These are phyloP conservation scores for Hypoxylon lienhwacheense DNA, from an alignment of 495 filamentous ascomycete species.

Conservation along the genomic window DNA sequence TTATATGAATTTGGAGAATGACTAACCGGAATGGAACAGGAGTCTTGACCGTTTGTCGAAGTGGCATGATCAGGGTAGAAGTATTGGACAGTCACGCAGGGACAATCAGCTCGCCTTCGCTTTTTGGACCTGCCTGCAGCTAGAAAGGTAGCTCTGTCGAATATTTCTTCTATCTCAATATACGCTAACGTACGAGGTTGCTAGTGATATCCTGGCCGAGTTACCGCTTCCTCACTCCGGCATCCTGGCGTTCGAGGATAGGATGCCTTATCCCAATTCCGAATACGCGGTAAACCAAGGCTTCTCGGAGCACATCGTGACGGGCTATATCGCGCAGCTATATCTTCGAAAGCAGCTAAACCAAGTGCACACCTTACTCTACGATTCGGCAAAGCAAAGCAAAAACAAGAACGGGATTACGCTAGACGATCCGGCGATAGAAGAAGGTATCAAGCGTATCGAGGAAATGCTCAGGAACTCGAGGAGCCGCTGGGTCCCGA, in stretches of 20 bases:
- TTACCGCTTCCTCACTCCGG: conserved; percentile 78
- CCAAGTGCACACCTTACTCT: conserved; percentile 76
- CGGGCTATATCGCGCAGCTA: conserved; percentile 84
- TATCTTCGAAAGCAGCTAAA: conserved; percentile 85
- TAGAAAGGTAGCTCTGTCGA: conserved; percentile 70
- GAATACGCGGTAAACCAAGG: conserved; percentile 45
- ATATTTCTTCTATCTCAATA: not conserved
- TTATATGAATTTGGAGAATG: not conserved
- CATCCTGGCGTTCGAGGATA: conserved; percentile 70
- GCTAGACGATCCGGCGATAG: conserved; percentile 29
- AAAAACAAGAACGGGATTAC: conserved; percentile 40
- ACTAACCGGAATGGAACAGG: conserved; percentile 30
- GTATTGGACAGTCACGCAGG: conserved; percentile 39
- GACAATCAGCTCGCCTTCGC: conserved; percentile 71
- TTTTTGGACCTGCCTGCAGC: conserved; percentile 91
- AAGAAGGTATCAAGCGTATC: conserved; percentile 35
- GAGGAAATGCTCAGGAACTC: conserved; percentile 39
- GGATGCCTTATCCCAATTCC: conserved; percentile 64
- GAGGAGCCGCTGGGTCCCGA: conserved; percentile 42
- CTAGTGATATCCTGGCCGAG: conserved; percentile 89
- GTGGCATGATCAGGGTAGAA: conserved; percentile 36
- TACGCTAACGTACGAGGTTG: conserved; percentile 14
- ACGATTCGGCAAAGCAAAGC: conserved; percentile 58
- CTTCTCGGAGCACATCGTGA: conserved; percentile 60
- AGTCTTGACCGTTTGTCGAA: conserved; percentile 48